These are phyloP conservation scores for Saccharomycopsis fibuligera DNA, from an alignment of 805 yeast genomes.

Conservation along the genomic window DNA sequence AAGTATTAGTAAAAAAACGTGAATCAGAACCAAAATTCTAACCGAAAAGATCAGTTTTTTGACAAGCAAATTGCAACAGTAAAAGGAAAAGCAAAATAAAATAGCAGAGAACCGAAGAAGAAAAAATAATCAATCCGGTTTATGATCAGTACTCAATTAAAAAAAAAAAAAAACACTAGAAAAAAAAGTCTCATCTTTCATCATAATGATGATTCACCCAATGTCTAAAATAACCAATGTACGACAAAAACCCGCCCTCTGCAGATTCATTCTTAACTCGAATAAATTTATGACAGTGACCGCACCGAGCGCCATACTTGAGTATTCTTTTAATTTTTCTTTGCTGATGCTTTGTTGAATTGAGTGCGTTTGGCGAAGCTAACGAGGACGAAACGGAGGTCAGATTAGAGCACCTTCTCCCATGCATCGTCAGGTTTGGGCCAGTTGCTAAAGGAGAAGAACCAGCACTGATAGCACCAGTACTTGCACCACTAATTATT, in stretches of 20 bases:
- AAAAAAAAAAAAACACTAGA: background rate
- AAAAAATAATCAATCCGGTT: no score
- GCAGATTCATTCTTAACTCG: slow-evolving; percentile 6
- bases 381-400: background rate
- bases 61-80: no score
- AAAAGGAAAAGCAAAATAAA: no score
- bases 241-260: slow-evolving; percentile 18
- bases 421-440: no score
- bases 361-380: no score
- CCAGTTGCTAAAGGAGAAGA: no score
- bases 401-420: no score
- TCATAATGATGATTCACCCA: slow-evolving; percentile 16
- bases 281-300: slow-evolving; percentile 13
- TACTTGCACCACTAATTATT: background rate
- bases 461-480: background rate
- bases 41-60: no score
- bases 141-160: no score
- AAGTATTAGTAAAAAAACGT: no score
- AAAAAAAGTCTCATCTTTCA: background rate
- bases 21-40: no score
- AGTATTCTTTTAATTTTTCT: background rate
- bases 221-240: slow-evolving; percentile 14
- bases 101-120: no score
- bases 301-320: slow-evolving; percentile 15
- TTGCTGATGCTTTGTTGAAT: background rate